Evolutionary conservation across 2,329 filamentous ascomycete species (phyloP), one percentile per base, ranked within the genome.

Genomic region (Cercospora sojina): DNA sequence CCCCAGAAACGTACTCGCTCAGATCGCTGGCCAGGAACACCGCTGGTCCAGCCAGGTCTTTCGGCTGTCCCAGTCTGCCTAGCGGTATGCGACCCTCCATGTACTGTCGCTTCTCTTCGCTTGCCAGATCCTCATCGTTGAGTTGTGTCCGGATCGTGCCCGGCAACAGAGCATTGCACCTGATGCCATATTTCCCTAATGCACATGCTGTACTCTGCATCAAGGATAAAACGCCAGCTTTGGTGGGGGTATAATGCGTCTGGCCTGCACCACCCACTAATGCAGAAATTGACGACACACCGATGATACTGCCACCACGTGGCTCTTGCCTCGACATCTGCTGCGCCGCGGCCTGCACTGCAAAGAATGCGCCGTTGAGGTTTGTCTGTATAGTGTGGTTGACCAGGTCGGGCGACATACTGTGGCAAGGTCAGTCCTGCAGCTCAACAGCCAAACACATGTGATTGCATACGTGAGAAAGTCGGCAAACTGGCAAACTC

Each of bases 191-290:
- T 74, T 87, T 85, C 0, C 92, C 92, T 53, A 96, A 79, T 8
- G 92, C 91, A 35, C 91, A 90, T 0, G 92, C 92, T 41, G 87
- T 88, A 70, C 89, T 92, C 81, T 96, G 92, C 87, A 96, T 95
- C 53, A 96, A 83, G 56, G 87, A 91, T 41, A 91, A 76, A 2
- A 96, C 85, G 2, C 91, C 92, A 0, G 92, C 92, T 79, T 96
- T 96, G 16, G 92, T 96, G 9, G 92, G 91, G 16, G 92, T 96
- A 79, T 96, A 96, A 76, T 96, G 92, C 27, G 87, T 89, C 80
- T 96, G 92, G 56, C 85, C 82, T 0, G 89, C 91, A 51, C 92
- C 92, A 41, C 92, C 92, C 0, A 93, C 90, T 12, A 93, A 85
- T 0, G 90, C 91, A 18, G 85, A 88, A 74, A 93, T 91, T 70